Evolutionary conservation across 345 rosid species (phyloP), one percentile per base, ranked within the genome.

Genomic region (Raphanus raphanistrum): DNA sequence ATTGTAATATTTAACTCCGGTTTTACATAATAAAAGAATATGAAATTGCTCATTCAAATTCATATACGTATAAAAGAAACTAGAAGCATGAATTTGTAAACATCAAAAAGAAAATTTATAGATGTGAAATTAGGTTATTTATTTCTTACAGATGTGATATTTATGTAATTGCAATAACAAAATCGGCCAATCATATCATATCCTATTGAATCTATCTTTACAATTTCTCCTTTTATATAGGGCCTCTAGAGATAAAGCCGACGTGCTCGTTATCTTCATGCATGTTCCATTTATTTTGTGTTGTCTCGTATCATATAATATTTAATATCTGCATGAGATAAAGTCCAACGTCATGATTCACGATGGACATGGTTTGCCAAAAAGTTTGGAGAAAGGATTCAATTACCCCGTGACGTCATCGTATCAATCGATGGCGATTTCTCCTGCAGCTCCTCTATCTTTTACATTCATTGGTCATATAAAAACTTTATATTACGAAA

Each of bases 181-280:
- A 67, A 35, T 50, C 6, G 38, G 50, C 74, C 74, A 73, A 68
- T 68, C 78, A 73, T 67, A 8, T 79, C 70, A 67, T 79, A 79
- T 79, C 81, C 29, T 72, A 66, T 66, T 72, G 21, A 59, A 58
- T 57, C 45, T 66, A 50, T 66, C 73, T 66, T 78, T 60, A 60
- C 27, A 50, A 35, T 67, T 67, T 73, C 64, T 33, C 31, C 61
- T 66, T 58, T 79, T 31, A 12, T 66, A 73, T 66, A 12, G 78
- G 65, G 74, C 78, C 82, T 68, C 59, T 61, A 52, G 70, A 35
- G 65, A 73, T 61, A 68, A 73, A 68, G 78, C 78, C 74, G 82
- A 73, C 82, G 78, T 79, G 35, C 65, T 79, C 82, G 74, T 79
- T 79, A 79, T 79, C 82, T 67, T 52, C 82, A 73, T 79, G 78